A percentile compares a stretch with the other conserved stretches of the same genome.
phyloP scores from a whole-genome alignment of 768 basidiomycete species.

The Kwoniella sp. region DNA sequence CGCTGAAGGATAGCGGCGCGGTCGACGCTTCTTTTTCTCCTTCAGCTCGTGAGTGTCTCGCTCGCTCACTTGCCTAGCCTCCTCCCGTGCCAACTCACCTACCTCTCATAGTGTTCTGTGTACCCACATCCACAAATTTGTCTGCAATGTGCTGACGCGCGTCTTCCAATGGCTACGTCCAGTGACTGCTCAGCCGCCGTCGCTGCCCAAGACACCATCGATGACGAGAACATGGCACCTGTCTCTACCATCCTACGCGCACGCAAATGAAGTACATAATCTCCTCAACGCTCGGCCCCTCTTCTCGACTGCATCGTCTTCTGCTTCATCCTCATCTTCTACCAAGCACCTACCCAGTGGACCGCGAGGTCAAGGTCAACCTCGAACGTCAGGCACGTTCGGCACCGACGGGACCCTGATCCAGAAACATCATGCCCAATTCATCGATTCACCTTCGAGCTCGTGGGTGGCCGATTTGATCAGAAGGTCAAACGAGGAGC shows the following conservation, averaged over 20 bases:
- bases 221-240: constrained; percentile 23
- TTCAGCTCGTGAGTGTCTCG: constrained; percentile 14
- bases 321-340: background rate
- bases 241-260: constrained; percentile 3
- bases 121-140: no score
- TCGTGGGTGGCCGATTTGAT: constrained; percentile 11
- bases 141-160: no score
- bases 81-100: background rate
- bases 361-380: background rate
- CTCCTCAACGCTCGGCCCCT: constrained; percentile 13
- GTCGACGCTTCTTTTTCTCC: constrained; percentile 15
- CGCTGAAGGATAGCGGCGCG: constrained; percentile 19
- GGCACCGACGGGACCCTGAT: background rate
- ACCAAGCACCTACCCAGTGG: background rate
- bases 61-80: background rate
- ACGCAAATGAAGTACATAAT: constrained; percentile 3
- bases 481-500: background rate
- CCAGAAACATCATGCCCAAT: background rate
- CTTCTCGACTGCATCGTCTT: constrained; percentile 6
- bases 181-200: constrained; percentile 28
- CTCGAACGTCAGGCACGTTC: background rate
- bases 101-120: background rate
- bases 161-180: no score
- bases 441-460: background rate
- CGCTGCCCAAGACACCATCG: constrained; percentile 21